Conservation (phyloP, 2,329 filamentous ascomycete species). For the Cladobotryum mycophilum region DNA sequence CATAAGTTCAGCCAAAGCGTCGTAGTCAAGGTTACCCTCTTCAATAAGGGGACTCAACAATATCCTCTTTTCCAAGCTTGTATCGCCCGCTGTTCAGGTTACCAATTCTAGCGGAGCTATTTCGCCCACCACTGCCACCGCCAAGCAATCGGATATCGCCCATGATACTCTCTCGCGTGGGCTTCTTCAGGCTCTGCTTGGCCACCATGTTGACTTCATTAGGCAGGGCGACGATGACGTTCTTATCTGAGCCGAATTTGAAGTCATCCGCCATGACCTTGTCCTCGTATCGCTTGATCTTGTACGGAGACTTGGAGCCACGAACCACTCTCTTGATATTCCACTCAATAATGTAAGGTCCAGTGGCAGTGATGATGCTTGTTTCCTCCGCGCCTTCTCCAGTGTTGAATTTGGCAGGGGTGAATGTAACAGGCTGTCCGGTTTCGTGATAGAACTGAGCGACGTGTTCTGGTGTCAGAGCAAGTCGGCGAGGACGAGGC, state of each 20-base stretch:
- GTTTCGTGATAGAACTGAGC: conserved; percentile 98
- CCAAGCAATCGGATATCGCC: conserved; percentile 45
- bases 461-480: conserved; percentile 83
- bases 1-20: too few relatives aligned
- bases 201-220: conserved; percentile 98
- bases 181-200: conserved; percentile 75
- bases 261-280: conserved; percentile 98
- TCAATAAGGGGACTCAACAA: conserved; percentile 67
- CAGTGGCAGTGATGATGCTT: conserved; percentile 92
- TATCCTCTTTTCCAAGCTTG: conserved; percentile 72
- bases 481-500: conserved; percentile 84
- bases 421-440: conserved; percentile 78
- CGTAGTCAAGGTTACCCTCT: neutral
- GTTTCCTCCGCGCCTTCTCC: conserved; percentile 77
- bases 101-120: conserved; percentile 46
- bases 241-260: conserved; percentile 94
- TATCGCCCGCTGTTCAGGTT: conserved; percentile 54
- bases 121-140: conserved; percentile 38
- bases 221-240: conserved; percentile 91
- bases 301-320: conserved; percentile 81
- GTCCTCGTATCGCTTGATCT: conserved; percentile 92
- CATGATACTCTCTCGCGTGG: conserved; percentile 89
- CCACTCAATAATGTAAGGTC: conserved; percentile 96
- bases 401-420: conserved; percentile 88
- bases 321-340: conserved; percentile 81